Evolutionary conservation across 1,284 basidiomycete genomes (phyloP).

Genomic region (Cryptococcus hybrid): DNA sequence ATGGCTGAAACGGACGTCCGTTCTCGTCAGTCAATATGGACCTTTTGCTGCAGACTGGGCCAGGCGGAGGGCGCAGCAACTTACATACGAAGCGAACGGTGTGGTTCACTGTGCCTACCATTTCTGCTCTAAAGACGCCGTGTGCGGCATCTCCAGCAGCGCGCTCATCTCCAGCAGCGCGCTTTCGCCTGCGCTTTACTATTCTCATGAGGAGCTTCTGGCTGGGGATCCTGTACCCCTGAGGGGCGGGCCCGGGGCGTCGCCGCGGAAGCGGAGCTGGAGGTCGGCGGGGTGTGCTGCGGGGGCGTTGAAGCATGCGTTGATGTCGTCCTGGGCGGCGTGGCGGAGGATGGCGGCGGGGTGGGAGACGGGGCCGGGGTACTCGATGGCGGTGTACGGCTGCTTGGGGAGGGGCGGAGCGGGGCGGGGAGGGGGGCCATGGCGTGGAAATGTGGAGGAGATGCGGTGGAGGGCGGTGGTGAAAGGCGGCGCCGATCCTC

Average conservation of each 20-base stretch:
- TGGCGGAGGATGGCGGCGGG: conserved; percentile 61
- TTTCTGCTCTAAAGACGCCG: conserved; percentile 76
- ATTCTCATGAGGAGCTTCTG: too few species aligned
- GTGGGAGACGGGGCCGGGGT: conserved; percentile 64
- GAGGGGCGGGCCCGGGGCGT: conserved; percentile 51
- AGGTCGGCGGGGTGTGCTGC: conserved; percentile 57
- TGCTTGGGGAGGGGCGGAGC: conserved; percentile 55
- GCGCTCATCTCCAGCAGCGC: too few species aligned
- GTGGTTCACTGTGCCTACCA: conserved; percentile 71
- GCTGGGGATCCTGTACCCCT: too few species aligned
- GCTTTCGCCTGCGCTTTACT: too few species aligned
- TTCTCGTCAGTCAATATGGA: not conserved
- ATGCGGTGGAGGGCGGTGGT: too few species aligned
- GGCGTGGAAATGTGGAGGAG: too few species aligned
- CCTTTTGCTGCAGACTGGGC: not conserved
- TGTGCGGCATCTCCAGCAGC: not conserved
- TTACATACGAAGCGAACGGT: conserved; percentile 86
- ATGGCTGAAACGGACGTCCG: conserved; percentile 59
- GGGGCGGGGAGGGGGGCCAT: too few species aligned
- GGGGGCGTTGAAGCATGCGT: conserved; percentile 61
- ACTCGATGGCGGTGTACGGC: conserved; percentile 78
- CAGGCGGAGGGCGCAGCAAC: conserved; percentile 28
- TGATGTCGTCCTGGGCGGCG: conserved; percentile 66
- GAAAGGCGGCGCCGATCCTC: too few species aligned
- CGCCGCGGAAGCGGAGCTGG: conserved; percentile 70